Evolutionary conservation across 108 stramenopile genomes (phyloP).

Genomic region (Cyclotella sp.): DNA sequence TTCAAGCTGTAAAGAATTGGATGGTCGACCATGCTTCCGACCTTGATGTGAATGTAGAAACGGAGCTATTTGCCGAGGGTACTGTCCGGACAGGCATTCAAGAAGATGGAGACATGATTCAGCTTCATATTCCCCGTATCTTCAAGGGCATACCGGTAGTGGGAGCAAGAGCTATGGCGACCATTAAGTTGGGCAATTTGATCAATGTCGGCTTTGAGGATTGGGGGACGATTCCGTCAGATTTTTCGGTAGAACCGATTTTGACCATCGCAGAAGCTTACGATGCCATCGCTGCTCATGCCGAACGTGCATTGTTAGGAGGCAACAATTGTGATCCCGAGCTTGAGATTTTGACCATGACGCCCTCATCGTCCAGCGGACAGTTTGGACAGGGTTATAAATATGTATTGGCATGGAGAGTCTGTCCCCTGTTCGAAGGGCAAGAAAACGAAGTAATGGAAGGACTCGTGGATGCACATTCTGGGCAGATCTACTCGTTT

Average conservation of each 20-base stretch:
- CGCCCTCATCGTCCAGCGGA: not conserved
- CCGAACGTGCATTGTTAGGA: not conserved
- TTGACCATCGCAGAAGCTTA: conserved; percentile 4
- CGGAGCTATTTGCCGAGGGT: conserved; percentile 21
- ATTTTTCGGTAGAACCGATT: not conserved
- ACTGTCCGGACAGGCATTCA: conserved; percentile 15
- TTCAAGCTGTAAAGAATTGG: conserved; percentile 21
- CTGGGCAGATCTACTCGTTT: conserved; percentile 15
- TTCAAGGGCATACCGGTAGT: conserved; percentile 17
- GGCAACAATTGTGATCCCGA: conserved; percentile 11
- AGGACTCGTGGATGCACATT: conserved; percentile 26
- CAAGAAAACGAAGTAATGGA: conserved; percentile 14
- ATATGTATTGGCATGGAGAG: conserved; percentile 22
- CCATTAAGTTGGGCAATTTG: conserved; percentile 28
- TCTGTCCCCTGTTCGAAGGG: conserved; percentile 24
- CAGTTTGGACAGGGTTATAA: conserved; percentile 17
- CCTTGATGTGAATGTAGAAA: conserved; percentile 13
- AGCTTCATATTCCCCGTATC: conserved; percentile 16
- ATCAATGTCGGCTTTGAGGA: conserved; percentile 26
- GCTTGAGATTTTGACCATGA: conserved; percentile 25
- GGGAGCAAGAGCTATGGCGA: conserved; percentile 17
- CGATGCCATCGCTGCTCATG: not conserved
- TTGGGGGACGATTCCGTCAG: conserved; percentile 12
- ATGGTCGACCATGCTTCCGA: conserved; percentile 14
- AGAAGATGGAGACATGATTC: conserved; percentile 30